Conservation (phyloP, 2,329 filamentous ascomycete species). For the Pseudogymnoascus sp. region DNA sequence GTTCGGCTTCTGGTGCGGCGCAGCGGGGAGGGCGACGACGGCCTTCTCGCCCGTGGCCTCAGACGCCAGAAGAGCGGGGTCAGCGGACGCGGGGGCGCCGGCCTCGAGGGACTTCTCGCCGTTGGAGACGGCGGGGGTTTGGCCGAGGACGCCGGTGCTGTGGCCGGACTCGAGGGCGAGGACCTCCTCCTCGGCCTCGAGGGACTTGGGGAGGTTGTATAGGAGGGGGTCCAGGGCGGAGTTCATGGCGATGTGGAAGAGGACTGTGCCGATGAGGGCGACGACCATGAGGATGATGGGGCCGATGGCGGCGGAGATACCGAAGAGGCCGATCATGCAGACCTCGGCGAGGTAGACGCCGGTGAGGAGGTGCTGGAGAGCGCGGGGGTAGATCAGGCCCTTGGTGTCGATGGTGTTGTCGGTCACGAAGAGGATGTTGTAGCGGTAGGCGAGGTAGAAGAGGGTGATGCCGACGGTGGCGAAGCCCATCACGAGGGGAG, state of each 20-base stretch:
- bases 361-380: conserved; percentile 74
- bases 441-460: conserved; percentile 82
- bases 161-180: conserved; percentile 16
- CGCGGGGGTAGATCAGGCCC: conserved; percentile 79
- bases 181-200: conserved; percentile 48
- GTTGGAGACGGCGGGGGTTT: conserved; percentile 21
- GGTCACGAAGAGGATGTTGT: conserved; percentile 83
- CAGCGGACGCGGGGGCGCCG: conserved; percentile 22
- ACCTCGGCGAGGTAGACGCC: conserved; percentile 77
- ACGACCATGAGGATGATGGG: conserved; percentile 69
- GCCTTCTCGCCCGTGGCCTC: conserved; percentile 13
- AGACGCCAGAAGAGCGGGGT: conserved; percentile 13
- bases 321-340: conserved; percentile 79
- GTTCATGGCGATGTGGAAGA: conserved; percentile 69
- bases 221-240: conserved; percentile 67
- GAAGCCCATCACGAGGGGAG: conserved; percentile 76
- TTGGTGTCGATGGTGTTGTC: conserved; percentile 79
- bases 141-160: conserved; percentile 10
- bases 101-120: conserved; percentile 10
- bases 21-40: conserved; percentile 19
- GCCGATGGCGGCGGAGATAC: conserved; percentile 55
- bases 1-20: conserved; percentile 42
- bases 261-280: conserved; percentile 63
- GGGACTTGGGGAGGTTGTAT: conserved; percentile 69
- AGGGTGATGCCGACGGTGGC: conserved; percentile 68